Evolutionary conservation across 441 rosid genomes (phyloP).

Genomic region (Capsella rubella): DNA sequence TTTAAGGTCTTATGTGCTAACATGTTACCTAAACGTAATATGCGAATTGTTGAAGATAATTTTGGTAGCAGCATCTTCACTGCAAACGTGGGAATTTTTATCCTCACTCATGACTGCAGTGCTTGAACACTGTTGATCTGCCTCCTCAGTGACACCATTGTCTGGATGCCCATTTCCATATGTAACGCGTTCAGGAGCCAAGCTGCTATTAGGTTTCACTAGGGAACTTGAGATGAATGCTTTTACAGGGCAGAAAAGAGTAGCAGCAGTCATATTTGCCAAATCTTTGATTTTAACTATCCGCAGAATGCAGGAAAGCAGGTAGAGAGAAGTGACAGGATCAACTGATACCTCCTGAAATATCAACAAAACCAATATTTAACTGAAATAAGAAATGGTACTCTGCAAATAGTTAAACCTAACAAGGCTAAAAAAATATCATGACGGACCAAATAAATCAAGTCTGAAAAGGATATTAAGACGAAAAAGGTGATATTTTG

Average conservation of each 20-base stretch:
- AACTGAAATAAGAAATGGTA: slow-evolving; percentile 30
- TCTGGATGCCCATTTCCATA: slow-evolving; percentile 54
- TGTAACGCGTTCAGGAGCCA: slow-evolving; percentile 47
- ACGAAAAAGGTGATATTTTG: slow-evolving; percentile 28
- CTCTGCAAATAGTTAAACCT: slow-evolving; percentile 9
- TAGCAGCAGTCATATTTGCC: slow-evolving; percentile 93
- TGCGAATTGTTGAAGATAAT: slow-evolving; percentile 48
- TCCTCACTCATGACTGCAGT: slow-evolving; percentile 46
- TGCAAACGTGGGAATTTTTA: slow-evolving; percentile 52
- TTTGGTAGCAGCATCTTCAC: slow-evolving; percentile 46
- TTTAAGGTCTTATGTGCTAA: slow-evolving; percentile 16
- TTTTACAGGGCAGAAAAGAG: slow-evolving; percentile 77
- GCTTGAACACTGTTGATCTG: slow-evolving; percentile 52
- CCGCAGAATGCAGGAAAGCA: slow-evolving; percentile 94
- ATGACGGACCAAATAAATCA: slow-evolving; percentile 17
- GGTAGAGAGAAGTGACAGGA: slow-evolving; percentile 84
- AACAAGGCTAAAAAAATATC: slow-evolving; percentile 24
- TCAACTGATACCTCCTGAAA: slow-evolving; percentile 73
- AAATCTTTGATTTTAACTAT: slow-evolving; percentile 96
- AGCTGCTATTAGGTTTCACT: slow-evolving; percentile 66
- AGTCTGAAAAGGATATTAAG: slow-evolving; percentile 33
- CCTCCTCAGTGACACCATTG: slow-evolving; percentile 42
- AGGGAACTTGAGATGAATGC: slow-evolving; percentile 59
- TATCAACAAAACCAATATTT: slow-evolving; percentile 42
- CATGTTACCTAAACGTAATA: slow-evolving; percentile 67